These are phyloP conservation scores for Exobasidium rhododendri DNA, from an alignment of 1,284 basidiomycete species.

Conservation along the genomic window DNA sequence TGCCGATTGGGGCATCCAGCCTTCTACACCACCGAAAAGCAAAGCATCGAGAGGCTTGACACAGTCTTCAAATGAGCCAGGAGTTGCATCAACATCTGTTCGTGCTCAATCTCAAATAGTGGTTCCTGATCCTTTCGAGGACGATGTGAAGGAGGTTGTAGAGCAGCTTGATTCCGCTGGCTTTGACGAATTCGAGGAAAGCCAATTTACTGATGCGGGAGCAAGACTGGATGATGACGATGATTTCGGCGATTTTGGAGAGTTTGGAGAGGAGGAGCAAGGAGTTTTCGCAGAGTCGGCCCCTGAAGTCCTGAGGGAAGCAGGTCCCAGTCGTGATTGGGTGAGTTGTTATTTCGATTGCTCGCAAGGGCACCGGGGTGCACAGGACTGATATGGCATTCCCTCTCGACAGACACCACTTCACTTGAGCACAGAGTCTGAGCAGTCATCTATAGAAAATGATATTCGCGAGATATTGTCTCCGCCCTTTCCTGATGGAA, in stretches of 20 bases:
- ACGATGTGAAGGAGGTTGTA: neutral
- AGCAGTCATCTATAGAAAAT: conserved; percentile 2
- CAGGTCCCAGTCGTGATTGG: neutral
- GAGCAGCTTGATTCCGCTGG: neutral
- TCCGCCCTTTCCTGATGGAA: conserved; percentile 9
- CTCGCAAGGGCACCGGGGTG: neutral
- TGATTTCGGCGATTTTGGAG: conserved; percentile 14
- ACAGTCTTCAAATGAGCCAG: neutral
- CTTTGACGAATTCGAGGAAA: neutral
- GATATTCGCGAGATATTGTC: conserved; percentile 11
- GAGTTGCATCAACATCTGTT: neutral
- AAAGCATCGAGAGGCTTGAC: neutral
- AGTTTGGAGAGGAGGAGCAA: conserved; percentile 13
- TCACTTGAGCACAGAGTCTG: neutral
- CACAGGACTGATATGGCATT: too few relatives aligned
- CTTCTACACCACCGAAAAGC: too few relatives aligned
- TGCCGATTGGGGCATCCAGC: neutral
- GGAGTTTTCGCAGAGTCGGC: neutral
- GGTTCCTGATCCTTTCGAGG: neutral
- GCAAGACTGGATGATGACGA: conserved; percentile 7
- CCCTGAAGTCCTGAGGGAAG: neutral
- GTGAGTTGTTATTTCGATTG: neutral
- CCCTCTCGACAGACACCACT: conserved; percentile 1
- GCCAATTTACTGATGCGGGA: conserved; percentile 12
- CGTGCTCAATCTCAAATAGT: neutral